These are phyloP conservation scores for Leptodontidium sp. DNA, from an alignment of 2,329 filamentous ascomycete genomes.

Conservation along the genomic window DNA sequence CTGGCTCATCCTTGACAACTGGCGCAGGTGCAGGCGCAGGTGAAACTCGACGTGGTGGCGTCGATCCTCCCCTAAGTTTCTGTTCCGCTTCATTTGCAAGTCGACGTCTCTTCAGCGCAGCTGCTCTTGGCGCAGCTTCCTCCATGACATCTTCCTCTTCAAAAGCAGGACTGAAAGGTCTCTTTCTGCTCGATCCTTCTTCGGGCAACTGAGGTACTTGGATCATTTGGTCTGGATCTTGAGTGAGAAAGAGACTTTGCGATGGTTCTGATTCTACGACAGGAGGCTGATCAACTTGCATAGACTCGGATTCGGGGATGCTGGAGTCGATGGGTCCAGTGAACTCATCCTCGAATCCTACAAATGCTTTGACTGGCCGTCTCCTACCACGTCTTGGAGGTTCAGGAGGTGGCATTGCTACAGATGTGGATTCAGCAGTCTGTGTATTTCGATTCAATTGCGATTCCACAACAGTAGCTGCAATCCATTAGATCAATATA, in stretches of 20 bases:
- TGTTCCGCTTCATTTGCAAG: constrained; percentile 65
- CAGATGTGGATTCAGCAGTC: constrained; percentile 8
- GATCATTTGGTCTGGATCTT: constrained; percentile 49
- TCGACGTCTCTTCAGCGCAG: constrained; percentile 80
- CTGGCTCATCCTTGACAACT: constrained; percentile 30
- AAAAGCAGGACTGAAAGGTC: constrained; percentile 51
- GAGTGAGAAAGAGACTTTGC: constrained; percentile 64
- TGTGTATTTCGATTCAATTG: constrained; percentile 31
- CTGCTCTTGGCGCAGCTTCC: constrained; percentile 77
- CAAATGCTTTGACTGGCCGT: constrained; percentile 66
- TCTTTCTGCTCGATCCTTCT: constrained; percentile 49
- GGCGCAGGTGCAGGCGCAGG: not conserved
- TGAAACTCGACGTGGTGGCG: constrained; percentile 33
- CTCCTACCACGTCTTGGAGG: constrained; percentile 47
- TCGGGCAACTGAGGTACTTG: constrained; percentile 32
- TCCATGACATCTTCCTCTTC: constrained; percentile 66
- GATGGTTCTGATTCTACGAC: constrained; percentile 36
- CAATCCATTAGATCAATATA: not conserved
- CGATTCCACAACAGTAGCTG: constrained; percentile 29
- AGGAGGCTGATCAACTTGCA: constrained; percentile 39
- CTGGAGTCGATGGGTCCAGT: constrained; percentile 40
- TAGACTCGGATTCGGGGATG: constrained; percentile 48
- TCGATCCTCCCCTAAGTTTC: constrained; percentile 47
- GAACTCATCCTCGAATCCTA: constrained; percentile 70
- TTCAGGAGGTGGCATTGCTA: constrained; percentile 33